These are phyloP conservation scores for Trichosporon inkin DNA, from an alignment of 1,284 basidiomycete genomes.

Conservation along the genomic window DNA sequence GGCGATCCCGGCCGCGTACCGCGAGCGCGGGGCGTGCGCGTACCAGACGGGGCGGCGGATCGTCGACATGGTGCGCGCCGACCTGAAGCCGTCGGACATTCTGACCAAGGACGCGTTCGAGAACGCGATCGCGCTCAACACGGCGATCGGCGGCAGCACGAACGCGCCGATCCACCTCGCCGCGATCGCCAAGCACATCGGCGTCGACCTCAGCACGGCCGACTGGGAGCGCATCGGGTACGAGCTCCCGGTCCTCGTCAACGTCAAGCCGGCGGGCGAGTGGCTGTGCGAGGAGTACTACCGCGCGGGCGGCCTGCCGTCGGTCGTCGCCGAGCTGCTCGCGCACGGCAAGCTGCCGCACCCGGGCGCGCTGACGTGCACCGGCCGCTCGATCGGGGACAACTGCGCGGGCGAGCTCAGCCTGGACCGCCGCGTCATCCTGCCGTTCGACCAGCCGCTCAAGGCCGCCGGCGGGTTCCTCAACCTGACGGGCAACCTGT, in stretches of 20 bases:
- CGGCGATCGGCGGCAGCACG: conserved; percentile 83
- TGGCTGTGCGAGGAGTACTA: conserved; percentile 49
- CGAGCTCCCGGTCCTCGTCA: conserved; percentile 42
- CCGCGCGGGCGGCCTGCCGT: conserved; percentile 46
- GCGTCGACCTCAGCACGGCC: conserved; percentile 39
- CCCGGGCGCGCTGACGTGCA: conserved; percentile 40
- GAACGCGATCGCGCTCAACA: conserved; percentile 82
- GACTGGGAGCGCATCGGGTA: conserved; percentile 48
- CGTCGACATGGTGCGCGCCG: conserved; percentile 72
- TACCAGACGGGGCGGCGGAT: conserved; percentile 75
- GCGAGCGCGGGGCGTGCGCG: conserved; percentile 51
- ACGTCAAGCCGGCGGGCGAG: conserved; percentile 45
- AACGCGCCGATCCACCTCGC: conserved; percentile 60
- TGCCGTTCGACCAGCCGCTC: conserved; percentile 41
- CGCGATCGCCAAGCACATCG: conserved; percentile 48
- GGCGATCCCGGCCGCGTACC: conserved; percentile 65
- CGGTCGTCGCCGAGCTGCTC: conserved; percentile 43
- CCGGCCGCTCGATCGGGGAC: conserved; percentile 37
- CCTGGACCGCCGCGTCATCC: conserved; percentile 43
- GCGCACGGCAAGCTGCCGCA: conserved; percentile 38
- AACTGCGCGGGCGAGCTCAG: conserved; percentile 44
- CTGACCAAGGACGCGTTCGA: conserved; percentile 84
- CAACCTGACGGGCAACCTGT: conserved; percentile 46
- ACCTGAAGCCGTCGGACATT: conserved; percentile 89
- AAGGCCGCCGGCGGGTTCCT: conserved; percentile 46